phyloP scores from a whole-genome alignment of 2,329 filamentous ascomycete genomes.

The Fonsecaea pugnacius region DNA sequence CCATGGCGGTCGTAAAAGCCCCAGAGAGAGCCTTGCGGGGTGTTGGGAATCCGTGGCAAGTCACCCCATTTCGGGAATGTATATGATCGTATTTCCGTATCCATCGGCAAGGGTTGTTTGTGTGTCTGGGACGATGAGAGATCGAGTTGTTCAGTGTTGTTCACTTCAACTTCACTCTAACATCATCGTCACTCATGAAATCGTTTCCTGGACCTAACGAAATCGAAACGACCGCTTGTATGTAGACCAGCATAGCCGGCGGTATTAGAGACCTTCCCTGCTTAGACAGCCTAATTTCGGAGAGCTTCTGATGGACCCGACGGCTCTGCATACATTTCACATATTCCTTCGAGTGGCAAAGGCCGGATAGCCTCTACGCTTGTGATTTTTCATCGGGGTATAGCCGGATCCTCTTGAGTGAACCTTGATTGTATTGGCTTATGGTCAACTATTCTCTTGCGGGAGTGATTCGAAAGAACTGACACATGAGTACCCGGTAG shows the following conservation, averaged over 20 bases:
- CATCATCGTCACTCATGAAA: neutral
- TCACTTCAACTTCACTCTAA: neutral
- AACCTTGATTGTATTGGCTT: neutral
- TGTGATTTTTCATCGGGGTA: neutral
- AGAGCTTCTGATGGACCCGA: neutral
- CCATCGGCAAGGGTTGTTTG: neutral
- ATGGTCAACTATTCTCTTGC: neutral
- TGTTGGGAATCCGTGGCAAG: constrained; percentile 1
- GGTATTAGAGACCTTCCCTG: neutral
- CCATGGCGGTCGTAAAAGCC: constrained; percentile 7
- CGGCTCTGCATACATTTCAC: neutral
- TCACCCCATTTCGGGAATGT: neutral
- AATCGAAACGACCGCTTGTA: neutral
- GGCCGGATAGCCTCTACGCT: too few species aligned
- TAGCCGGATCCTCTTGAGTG: neutral
- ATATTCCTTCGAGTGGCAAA: neutral
- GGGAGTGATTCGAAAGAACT: neutral
- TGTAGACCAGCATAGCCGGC: neutral
- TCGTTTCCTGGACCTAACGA: neutral
- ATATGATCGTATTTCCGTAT: neutral
- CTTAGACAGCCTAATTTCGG: neutral
- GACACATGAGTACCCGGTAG: neutral
- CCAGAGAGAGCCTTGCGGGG: constrained; percentile 7
- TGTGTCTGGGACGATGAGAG: neutral
- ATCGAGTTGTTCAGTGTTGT: too few species aligned